Evolutionary conservation across 345 rosid species (phyloP).

Genomic region (Excoecaria cochinchinensis): DNA sequence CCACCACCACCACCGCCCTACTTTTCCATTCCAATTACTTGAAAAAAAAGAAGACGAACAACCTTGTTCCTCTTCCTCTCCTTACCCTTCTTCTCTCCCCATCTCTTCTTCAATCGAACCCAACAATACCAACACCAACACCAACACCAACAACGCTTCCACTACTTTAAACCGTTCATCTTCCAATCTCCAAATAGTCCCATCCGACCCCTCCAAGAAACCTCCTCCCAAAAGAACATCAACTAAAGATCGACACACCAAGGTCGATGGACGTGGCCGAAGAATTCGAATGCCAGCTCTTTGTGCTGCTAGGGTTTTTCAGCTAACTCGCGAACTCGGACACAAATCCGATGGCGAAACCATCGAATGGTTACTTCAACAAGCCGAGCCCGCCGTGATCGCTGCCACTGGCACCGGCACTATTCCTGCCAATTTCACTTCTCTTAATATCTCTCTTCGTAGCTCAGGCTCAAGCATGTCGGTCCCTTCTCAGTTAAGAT

Average conservation of each 20-base stretch:
- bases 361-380: conserved; percentile 97
- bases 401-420: conserved; percentile 99
- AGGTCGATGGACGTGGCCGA: conserved; percentile 94
- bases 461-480: conserved; percentile 91
- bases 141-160: conserved; percentile 22
- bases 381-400: conserved; percentile 92
- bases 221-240: conserved; percentile 79
- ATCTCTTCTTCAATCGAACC: conserved; percentile 29
- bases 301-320: conserved; percentile 98
- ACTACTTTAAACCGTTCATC: conserved; percentile 33
- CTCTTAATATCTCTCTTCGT: conserved; percentile 85
- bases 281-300: conserved; percentile 99
- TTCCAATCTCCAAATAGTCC: conserved; percentile 35
- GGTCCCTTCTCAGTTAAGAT: conserved; percentile 75
- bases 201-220: conserved; percentile 50
- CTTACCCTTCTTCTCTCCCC: conserved; percentile 50
- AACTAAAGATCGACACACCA: conserved; percentile 92
- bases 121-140: conserved; percentile 14
- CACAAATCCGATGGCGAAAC: conserved; percentile 97
- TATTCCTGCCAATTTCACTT: conserved; percentile 94
- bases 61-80: conserved; percentile 56
- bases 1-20: conserved; percentile 45
- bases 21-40: conserved; percentile 78
- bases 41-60: conserved; percentile 81
- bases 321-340: conserved; percentile 85